Conservation (phyloP, 306 rosid species). For the Gynostemma pentaphyllum region DNA sequence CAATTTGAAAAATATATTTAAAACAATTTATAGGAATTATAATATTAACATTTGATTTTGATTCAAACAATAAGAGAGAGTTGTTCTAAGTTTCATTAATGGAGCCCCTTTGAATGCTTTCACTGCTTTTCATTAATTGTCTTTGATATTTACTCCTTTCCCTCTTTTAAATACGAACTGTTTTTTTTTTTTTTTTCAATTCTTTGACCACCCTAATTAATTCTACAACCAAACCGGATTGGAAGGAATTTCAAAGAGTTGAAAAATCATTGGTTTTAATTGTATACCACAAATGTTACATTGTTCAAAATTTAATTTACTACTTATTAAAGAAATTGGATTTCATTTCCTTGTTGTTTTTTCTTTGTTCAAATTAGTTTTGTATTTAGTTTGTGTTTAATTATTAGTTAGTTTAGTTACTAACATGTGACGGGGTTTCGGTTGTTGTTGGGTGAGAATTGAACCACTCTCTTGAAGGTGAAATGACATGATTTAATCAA, state of each 20-base stretch:
- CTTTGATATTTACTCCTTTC: conserved; percentile 7
- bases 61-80: background rate
- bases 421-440: too few relatives aligned
- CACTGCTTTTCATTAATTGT: conserved; percentile 5
- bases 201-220: conserved; percentile 11
- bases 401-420: too few relatives aligned
- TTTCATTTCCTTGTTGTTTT: too few relatives aligned
- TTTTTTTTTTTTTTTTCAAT: background rate
- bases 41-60: background rate
- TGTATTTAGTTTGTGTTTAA: too few relatives aligned
- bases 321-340: too few relatives aligned
- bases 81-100: conserved; percentile 5
- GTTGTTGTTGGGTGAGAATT: too few relatives aligned
- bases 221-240: background rate
- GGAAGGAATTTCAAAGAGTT: background rate
- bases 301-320: background rate
- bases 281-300: background rate
- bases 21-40: background rate
- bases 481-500: too few relatives aligned
- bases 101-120: background rate
- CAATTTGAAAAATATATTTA: conserved; percentile 2
- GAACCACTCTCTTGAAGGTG: too few relatives aligned
- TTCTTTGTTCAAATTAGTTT: too few relatives aligned
- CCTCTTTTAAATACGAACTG: background rate
- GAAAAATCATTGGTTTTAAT: background rate